Evolutionary conservation across 2,329 filamentous ascomycete species (phyloP).

Genomic region (Neophaeococcomyces aloes): DNA sequence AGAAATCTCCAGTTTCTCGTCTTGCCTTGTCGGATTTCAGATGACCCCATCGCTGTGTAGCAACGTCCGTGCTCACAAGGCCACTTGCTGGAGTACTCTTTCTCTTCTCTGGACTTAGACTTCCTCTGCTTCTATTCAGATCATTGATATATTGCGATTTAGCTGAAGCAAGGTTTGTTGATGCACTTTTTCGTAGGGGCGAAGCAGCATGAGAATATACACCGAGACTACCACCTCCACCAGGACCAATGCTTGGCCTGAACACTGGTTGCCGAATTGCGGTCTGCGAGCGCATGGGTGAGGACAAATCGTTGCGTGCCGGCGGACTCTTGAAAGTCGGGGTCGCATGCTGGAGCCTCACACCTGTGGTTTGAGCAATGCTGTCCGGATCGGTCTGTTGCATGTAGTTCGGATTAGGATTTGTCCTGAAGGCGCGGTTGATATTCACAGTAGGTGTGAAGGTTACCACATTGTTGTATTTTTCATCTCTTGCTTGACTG

Average conservation of each 20-base stretch:
- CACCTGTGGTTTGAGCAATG: slow-evolving; percentile 23
- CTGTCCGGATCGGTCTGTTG: slow-evolving; percentile 58
- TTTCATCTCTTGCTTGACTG: slow-evolving; percentile 32
- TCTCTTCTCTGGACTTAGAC: slow-evolving; percentile 30
- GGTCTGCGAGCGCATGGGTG: slow-evolving; percentile 33
- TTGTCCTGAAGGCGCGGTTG: slow-evolving; percentile 66
- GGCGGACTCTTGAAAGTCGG: slow-evolving; percentile 32
- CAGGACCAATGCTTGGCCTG: slow-evolving; percentile 33
- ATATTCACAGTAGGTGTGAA: slow-evolving; percentile 55
- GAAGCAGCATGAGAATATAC: slow-evolving; percentile 71
- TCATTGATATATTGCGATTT: slow-evolving; percentile 31
- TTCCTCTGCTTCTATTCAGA: slow-evolving; percentile 27
- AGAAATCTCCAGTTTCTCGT: slow-evolving; percentile 26
- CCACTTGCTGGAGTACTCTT: slow-evolving; percentile 30
- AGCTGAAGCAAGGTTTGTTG: slow-evolving; percentile 37
- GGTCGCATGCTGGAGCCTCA: slow-evolving; percentile 31
- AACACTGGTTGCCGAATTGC: slow-evolving; percentile 47
- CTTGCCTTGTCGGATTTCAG: slow-evolving; percentile 20
- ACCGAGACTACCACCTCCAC: slow-evolving; percentile 68
- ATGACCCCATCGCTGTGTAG: slow-evolving; percentile 28
- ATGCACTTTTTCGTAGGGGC: slow-evolving; percentile 69
- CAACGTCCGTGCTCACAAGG: slow-evolving; percentile 24
- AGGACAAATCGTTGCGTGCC: slow-evolving; percentile 40
- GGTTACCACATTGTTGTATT: slow-evolving; percentile 47
- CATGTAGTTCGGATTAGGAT: slow-evolving; percentile 71